Conservation (phyloP, 306 rosid genomes). For the Geum urbanum region DNA sequence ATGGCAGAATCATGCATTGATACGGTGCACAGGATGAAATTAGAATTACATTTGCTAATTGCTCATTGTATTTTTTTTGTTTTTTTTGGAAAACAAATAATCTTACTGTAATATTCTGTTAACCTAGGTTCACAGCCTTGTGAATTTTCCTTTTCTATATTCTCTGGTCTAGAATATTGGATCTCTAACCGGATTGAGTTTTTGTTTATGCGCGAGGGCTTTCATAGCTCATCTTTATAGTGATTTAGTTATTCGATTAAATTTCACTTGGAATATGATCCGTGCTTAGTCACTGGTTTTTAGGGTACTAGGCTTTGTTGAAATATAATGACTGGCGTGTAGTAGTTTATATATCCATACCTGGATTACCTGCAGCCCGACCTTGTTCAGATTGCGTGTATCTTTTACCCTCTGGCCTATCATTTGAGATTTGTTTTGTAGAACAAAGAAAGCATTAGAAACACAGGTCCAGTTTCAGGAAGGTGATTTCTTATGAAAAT, state of each 20-base stretch:
- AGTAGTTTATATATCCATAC: too few relatives aligned
- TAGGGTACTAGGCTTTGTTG: too few relatives aligned
- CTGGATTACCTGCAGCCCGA: too few relatives aligned
- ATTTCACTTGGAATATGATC: too few relatives aligned
- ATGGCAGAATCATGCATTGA: slow-evolving; percentile 36
- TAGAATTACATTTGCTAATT: slow-evolving; percentile 51
- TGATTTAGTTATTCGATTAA: neutral
- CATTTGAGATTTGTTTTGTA: too few relatives aligned
- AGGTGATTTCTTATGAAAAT: too few relatives aligned
- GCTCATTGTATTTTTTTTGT: slow-evolving; percentile 67
- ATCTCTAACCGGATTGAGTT: slow-evolving; percentile 27
- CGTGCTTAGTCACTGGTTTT: too few relatives aligned
- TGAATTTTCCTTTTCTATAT: slow-evolving; percentile 33
- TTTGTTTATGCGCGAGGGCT: slow-evolving; percentile 7
- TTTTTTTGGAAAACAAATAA: slow-evolving; percentile 26
- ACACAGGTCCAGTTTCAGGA: too few relatives aligned
- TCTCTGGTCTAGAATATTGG: slow-evolving; percentile 29
- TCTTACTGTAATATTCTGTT: slow-evolving; percentile 63
- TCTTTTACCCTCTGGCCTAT: too few relatives aligned
- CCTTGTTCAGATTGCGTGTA: too few relatives aligned
- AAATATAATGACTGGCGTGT: too few relatives aligned
- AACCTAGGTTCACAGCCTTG: slow-evolving; percentile 52
- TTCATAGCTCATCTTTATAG: slow-evolving; percentile 1
- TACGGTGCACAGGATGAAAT: slow-evolving; percentile 50
- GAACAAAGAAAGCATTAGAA: too few relatives aligned